Conservation (phyloP, 305 asterid genomes). For the Andrographis paniculata region DNA sequence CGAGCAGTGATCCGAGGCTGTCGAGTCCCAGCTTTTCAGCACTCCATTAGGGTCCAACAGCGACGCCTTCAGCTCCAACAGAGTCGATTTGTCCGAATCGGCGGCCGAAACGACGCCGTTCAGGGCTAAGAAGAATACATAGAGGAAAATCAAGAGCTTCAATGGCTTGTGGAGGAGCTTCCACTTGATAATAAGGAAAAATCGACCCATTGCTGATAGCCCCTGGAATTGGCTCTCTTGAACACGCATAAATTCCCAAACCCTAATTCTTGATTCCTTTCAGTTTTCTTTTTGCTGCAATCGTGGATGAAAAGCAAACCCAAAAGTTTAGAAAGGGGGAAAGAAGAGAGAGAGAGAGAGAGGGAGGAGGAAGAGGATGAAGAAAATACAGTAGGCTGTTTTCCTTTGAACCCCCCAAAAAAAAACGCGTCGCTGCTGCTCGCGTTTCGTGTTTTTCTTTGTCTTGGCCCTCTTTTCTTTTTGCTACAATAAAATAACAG, state of each 20-base stretch:
- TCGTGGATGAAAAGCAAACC: constrained; percentile 18
- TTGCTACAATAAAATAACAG: background rate
- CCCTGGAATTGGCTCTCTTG: constrained; percentile 40
- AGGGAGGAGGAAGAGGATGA: constrained; percentile 1
- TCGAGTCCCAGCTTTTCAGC: constrained; percentile 47
- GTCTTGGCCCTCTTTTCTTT: background rate
- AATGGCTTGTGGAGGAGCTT: constrained; percentile 37
- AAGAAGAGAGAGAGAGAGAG: constrained; percentile 13
- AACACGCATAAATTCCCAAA: constrained; percentile 20
- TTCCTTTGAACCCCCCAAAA: constrained; percentile 24
- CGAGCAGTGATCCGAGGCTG: constrained; percentile 39
- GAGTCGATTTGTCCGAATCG: constrained; percentile 69
- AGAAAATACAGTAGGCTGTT: constrained; percentile 5
- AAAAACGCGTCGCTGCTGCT: constrained; percentile 58
- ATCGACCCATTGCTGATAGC: constrained; percentile 52
- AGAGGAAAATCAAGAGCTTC: constrained; percentile 47
- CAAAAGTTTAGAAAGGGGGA: constrained; percentile 22
- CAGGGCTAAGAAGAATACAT: constrained; percentile 32
- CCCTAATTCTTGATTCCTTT: constrained; percentile 32
- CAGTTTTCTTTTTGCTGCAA: constrained; percentile 5
- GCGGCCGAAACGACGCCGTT: constrained; percentile 26
- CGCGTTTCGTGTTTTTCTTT: constrained; percentile 24
- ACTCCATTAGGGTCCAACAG: constrained; percentile 45
- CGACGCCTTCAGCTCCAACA: constrained; percentile 56
- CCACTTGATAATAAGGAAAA: constrained; percentile 49